Base-by-base conservation (phyloP, 1,284 basidiomycete genomes). In the Puccinia coronata region DNA sequence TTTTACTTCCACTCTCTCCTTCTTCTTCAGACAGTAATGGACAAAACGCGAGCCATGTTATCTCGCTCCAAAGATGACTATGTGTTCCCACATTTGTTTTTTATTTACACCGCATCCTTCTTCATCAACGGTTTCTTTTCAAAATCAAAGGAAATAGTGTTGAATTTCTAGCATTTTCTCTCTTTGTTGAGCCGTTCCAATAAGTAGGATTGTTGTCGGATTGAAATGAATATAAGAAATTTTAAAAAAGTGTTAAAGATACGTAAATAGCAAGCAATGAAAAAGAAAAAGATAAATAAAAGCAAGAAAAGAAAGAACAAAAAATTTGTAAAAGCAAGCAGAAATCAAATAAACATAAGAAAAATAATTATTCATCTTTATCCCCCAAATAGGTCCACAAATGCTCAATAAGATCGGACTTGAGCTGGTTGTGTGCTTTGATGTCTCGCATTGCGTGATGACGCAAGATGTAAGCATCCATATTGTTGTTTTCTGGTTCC, bases 321-420 rank as follows among this genome's bases (percentile, higher is more conserved):
- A 43, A 16, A 39, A 65, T 14, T 20, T 39, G 39, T 31, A 43
- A 39, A 23, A 65, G 20, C 1, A 39, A 65, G 6, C 11, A 36
- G 16, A 36, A n/a, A 28, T 3, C 25, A 9, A 28, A 34, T 1
- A 12, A 39, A 18, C 18, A 28, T 18, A 9, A 65, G 55, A 57
- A 57, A 57, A 57, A 57, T 9, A 57, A 57, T 43, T n/a, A n/a
- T 43, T 43, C 43, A 8, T 43, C 43, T 8, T 57, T 57, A 23
- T 34, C 11, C 23, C 65, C 65, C 39, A 20, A 9, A 25, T 69
- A 25, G 23, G 9, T 49, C 65, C 65, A 69, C 2, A 69, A 16
- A 28, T 69, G 41, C 11, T 69, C 39, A 69, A 69, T 69, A 36
- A 69, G 65, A 49, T 69, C 25, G 2, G 25, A 1, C 43, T 69